phyloP scores from a whole-genome alignment of 495 filamentous ascomycete species.

The Emericellopsis terricola region DNA sequence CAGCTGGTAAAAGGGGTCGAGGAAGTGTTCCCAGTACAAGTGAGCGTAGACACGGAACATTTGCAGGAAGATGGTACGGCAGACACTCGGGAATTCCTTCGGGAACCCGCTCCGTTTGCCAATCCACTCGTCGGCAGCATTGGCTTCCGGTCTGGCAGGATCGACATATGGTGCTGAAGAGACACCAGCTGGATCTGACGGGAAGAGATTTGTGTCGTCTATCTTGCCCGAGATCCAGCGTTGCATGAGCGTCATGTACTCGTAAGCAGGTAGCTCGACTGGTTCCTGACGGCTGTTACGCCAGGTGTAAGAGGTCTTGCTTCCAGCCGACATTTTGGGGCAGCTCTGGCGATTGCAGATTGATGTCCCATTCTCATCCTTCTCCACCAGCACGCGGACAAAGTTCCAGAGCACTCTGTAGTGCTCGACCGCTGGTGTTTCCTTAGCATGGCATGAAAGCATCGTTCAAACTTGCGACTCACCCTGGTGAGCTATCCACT shows the following conservation, averaged over 20 bases:
- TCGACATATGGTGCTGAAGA: conserved; percentile 29
- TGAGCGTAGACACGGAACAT: conserved; percentile 96
- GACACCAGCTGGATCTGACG: conserved; percentile 45
- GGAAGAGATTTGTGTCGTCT: conserved; percentile 69
- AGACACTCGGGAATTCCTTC: conserved; percentile 63
- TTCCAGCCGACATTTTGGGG: conserved; percentile 84
- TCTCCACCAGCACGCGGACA: conserved; percentile 66
- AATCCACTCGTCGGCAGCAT: conserved; percentile 48
- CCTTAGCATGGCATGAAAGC: too few species aligned
- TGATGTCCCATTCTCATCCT: conserved; percentile 49
- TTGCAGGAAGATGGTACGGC: conserved; percentile 81
- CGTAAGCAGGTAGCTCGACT: conserved; percentile 54
- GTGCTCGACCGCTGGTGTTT: conserved; percentile 66
- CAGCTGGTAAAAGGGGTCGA: conserved; percentile 68
- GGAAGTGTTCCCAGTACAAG: conserved; percentile 69
- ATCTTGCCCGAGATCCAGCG: conserved; percentile 89
- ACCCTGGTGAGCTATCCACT: conserved; percentile 94
- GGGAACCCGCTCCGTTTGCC: conserved; percentile 83
- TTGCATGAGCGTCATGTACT: conserved; percentile 83
- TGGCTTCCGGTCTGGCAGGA: not conserved
- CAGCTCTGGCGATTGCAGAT: conserved; percentile 72
- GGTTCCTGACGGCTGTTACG: conserved; percentile 45
- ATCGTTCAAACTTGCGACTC: conserved; percentile 9
- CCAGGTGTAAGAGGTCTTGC: conserved; percentile 82
- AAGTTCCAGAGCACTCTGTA: conserved; percentile 72